These are phyloP conservation scores for Triticum timopheevii DNA, from an alignment of 176 grass and related monocot genomes.

Conservation along the genomic window DNA sequence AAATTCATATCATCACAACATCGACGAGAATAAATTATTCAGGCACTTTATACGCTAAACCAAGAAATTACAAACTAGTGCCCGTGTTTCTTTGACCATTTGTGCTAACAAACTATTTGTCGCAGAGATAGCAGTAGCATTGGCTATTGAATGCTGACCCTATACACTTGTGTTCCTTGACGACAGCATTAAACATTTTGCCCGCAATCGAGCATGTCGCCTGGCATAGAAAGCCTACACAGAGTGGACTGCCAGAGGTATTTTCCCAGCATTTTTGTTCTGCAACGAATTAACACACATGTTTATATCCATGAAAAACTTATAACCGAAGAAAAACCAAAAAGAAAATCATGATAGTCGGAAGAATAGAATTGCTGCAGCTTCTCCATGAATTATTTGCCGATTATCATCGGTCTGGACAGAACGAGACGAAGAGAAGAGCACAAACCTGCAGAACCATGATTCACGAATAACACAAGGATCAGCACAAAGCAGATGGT, in stretches of 20 bases:
- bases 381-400: background rate
- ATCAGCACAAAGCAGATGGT: background rate
- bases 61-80: background rate
- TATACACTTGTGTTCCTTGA: background rate
- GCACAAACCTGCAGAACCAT: background rate
- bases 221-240: background rate
- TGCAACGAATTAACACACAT: background rate
- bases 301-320: background rate
- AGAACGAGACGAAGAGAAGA: background rate
- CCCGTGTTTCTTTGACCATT: background rate
- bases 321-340: background rate
- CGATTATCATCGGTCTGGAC: background rate
- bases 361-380: background rate
- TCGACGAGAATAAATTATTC: background rate
- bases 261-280: background rate
- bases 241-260: background rate
- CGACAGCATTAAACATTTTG: background rate
- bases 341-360: too few relatives aligned
- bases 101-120: background rate
- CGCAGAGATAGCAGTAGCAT: constrained; percentile 15
- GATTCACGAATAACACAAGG: background rate
- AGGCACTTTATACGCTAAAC: background rate
- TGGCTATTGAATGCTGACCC: background rate
- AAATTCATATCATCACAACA: background rate
- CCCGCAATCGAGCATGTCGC: background rate